These are phyloP conservation scores for Trametes punicea DNA, from an alignment of 768 basidiomycete genomes.

Conservation along the genomic window DNA sequence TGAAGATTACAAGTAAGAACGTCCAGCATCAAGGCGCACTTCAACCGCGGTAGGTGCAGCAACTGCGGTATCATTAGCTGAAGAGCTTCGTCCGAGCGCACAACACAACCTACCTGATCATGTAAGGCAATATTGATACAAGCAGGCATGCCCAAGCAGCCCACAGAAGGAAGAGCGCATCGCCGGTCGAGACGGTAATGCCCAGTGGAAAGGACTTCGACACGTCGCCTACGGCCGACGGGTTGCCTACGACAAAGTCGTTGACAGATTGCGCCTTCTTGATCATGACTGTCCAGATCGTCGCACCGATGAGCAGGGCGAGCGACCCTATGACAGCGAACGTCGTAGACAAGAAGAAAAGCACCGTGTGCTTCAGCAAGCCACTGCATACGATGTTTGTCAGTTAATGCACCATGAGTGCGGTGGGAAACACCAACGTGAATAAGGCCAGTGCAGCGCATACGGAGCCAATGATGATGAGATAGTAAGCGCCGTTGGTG, in stretches of 20 bases:
- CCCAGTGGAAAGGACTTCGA: constrained; percentile 50
- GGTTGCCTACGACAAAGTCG: constrained; percentile 39
- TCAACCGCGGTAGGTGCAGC: constrained; percentile 76
- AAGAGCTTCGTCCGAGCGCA: background rate
- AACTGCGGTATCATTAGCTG: constrained; percentile 40
- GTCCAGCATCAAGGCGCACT: background rate
- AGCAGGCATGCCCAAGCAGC: constrained; percentile 67
- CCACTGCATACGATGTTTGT: constrained; percentile 44
- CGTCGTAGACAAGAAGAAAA: constrained; percentile 65
- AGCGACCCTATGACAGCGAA: constrained; percentile 59
- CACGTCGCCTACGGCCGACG: too few species aligned
- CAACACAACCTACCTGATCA: constrained; percentile 57
- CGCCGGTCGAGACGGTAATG: constrained; percentile 59
- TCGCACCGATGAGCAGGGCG: constrained; percentile 63
- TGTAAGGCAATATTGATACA: constrained; percentile 67
- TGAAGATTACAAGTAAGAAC: background rate
- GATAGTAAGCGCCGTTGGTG: constrained; percentile 71
- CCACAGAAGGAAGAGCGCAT: constrained; percentile 68
- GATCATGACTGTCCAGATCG: constrained; percentile 76
- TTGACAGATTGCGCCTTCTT: constrained; percentile 63
- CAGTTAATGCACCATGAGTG: background rate
- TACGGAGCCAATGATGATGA: constrained; percentile 70
- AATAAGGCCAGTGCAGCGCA: constrained; percentile 61
- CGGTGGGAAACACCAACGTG: constrained; percentile 45
- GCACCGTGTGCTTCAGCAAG: constrained; percentile 55